Percentiles rank a stretch among this genome's conserved stretches.
Conservation (phyloP, 495 filamentous ascomycete genomes). For the Daldinia childiae region DNA sequence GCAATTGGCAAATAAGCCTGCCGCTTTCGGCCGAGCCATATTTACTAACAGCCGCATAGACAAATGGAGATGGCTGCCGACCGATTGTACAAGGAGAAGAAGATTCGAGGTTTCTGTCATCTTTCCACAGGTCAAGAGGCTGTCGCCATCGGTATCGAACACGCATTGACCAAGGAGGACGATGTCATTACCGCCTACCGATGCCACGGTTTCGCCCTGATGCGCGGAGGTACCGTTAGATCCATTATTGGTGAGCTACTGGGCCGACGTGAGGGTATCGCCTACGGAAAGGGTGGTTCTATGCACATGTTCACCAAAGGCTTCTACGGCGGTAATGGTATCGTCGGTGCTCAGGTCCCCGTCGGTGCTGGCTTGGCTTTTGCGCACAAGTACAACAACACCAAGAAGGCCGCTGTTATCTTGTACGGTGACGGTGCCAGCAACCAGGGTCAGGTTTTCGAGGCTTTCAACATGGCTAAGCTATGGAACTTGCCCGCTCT, state of each 20-base stretch:
- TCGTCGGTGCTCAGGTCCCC: constrained; percentile 97
- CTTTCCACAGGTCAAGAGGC: constrained; percentile 97
- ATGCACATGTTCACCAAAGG: constrained; percentile 99
- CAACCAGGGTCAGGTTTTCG: constrained; percentile 99
- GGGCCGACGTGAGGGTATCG: constrained; percentile 93
- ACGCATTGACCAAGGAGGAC: constrained; percentile 89
- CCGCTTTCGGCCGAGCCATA: constrained; percentile 11
- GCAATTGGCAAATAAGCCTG: constrained; percentile 8
- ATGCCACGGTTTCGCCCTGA: constrained; percentile 97
- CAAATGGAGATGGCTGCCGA: constrained; percentile 99
- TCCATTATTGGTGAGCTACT: constrained; percentile 97
- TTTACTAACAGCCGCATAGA: constrained; percentile 56
- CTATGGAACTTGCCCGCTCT: constrained; percentile 95
- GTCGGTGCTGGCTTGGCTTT: constrained; percentile 97
- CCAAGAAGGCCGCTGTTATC: constrained; percentile 83
- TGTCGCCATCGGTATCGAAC: constrained; percentile 95
- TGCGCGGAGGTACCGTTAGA: constrained; percentile 92
- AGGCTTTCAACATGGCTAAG: constrained; percentile 99
- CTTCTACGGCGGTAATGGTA: constrained; percentile 98
- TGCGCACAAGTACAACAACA: constrained; percentile 90
- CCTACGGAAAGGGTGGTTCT: constrained; percentile 97
- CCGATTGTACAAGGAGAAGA: constrained; percentile 98
- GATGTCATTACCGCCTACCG: constrained; percentile 97
- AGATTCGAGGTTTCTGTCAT: constrained; percentile 99
- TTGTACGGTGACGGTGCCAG: constrained; percentile 97